Conservation (phyloP, 305 asterid genomes). For the Fraxinus latifolia region DNA sequence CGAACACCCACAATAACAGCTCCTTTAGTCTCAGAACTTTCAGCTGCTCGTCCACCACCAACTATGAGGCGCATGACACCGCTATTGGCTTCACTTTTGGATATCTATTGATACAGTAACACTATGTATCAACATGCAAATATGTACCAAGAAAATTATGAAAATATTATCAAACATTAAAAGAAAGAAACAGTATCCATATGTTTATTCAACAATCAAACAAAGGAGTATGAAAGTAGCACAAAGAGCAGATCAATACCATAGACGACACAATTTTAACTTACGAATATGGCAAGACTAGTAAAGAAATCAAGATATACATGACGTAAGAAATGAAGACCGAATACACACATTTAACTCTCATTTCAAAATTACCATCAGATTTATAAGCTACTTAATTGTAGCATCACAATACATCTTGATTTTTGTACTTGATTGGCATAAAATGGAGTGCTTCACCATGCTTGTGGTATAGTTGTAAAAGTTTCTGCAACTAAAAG, state of each 20-base stretch:
- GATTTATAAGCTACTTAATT: neutral
- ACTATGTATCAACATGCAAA: slow-evolving; percentile 21
- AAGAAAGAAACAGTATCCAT: neutral
- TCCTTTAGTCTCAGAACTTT: slow-evolving; percentile 73
- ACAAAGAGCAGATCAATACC: slow-evolving; percentile 20
- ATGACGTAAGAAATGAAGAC: slow-evolving; percentile 7
- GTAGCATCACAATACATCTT: neutral
- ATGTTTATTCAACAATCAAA: slow-evolving; percentile 21
- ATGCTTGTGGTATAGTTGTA: neutral
- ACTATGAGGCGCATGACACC: slow-evolving; percentile 99
- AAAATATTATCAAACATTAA: neutral
- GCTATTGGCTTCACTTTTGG: slow-evolving; percentile 82
- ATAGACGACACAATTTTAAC: neutral
- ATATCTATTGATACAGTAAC: slow-evolving; percentile 47
- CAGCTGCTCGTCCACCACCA: slow-evolving; percentile 99
- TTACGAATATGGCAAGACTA: neutral
- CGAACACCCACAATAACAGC: slow-evolving; percentile 97
- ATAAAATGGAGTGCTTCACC: slow-evolving; percentile 9
- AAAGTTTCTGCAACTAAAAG: neutral
- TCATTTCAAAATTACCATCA: slow-evolving; percentile 6
- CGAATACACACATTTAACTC: neutral
- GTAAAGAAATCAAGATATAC: neutral
- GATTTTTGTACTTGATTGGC: neutral
- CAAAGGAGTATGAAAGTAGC: slow-evolving; percentile 12
- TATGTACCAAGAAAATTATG: slow-evolving; percentile 14